Conservation (phyloP, 176 grass and related monocot species). For the Eragrostis curvula region DNA sequence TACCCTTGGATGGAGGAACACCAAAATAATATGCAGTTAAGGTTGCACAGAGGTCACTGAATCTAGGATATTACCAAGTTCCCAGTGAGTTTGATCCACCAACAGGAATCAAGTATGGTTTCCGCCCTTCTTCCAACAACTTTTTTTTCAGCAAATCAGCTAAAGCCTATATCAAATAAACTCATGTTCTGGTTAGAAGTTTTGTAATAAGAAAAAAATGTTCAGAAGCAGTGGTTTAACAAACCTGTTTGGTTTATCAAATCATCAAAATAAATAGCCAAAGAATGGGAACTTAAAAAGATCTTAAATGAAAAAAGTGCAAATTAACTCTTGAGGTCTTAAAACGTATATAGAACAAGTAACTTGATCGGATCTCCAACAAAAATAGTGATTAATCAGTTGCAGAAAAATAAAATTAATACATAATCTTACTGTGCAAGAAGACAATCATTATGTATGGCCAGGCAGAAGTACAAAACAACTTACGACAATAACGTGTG, state of each 20-base stretch:
- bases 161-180: constrained; percentile 60
- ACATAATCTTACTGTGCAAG: neutral
- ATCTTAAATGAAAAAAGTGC: neutral
- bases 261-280: neutral
- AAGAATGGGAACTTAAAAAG: constrained; percentile 2
- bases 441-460: constrained; percentile 16
- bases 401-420: neutral
- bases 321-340: neutral
- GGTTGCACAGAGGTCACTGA: neutral
- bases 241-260: neutral
- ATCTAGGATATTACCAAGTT: constrained; percentile 66
- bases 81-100: constrained; percentile 98
- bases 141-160: constrained; percentile 83
- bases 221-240: neutral
- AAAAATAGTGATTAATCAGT: neutral
- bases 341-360: neutral
- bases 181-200: neutral
- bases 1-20: neutral
- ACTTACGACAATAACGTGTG: neutral
- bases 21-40: neutral
- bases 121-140: constrained; percentile 82
- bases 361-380: neutral
- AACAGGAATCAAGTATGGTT: constrained; percentile 94
- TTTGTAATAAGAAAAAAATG: constrained; percentile 3
- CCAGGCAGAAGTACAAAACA: constrained; percentile 7